Conservation (phyloP, 805 yeast genomes). For the Yarrowia hollandica region DNA sequence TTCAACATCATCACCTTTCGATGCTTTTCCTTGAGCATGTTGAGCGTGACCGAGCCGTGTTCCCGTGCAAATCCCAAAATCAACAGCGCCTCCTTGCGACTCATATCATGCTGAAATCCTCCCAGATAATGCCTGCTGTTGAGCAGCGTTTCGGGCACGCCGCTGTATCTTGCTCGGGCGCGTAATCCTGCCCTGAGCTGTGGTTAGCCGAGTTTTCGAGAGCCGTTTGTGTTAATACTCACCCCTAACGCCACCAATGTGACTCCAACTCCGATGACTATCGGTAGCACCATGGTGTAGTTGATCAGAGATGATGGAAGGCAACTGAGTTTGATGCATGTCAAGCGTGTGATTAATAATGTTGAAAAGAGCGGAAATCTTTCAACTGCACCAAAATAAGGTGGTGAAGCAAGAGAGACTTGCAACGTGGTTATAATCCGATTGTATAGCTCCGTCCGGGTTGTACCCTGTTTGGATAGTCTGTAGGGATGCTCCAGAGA, state of each 20-base stretch:
- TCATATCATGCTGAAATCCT: slow-evolving; percentile 47
- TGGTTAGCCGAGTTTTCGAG: neutral
- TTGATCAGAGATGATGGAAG: neutral
- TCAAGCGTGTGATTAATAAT: too few relatives aligned
- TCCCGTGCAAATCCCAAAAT: slow-evolving; percentile 49
- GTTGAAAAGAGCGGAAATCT: too few relatives aligned
- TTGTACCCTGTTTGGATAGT: too few relatives aligned
- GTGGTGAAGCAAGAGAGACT: too few relatives aligned
- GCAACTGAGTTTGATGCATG: slow-evolving; percentile 6
- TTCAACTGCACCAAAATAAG: too few relatives aligned
- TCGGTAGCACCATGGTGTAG: slow-evolving; percentile 23
- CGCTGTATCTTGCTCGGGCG: neutral
- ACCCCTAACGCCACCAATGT: slow-evolving; percentile 21
- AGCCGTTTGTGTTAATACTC: neutral
- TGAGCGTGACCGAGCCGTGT: slow-evolving; percentile 45
- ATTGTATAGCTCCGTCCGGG: too few relatives aligned
- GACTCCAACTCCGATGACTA: slow-evolving; percentile 20
- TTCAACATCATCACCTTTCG: slow-evolving; percentile 81
- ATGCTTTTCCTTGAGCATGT: slow-evolving; percentile 73
- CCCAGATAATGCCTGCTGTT: slow-evolving; percentile 38
- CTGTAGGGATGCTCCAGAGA: too few relatives aligned
- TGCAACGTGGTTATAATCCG: too few relatives aligned
- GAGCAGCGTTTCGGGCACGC: slow-evolving; percentile 2
- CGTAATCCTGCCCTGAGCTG: slow-evolving; percentile 24
- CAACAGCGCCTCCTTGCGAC: slow-evolving; percentile 53